Conservation (phyloP, 2,329 filamentous ascomycete genomes). For the Penicillium sp. region DNA sequence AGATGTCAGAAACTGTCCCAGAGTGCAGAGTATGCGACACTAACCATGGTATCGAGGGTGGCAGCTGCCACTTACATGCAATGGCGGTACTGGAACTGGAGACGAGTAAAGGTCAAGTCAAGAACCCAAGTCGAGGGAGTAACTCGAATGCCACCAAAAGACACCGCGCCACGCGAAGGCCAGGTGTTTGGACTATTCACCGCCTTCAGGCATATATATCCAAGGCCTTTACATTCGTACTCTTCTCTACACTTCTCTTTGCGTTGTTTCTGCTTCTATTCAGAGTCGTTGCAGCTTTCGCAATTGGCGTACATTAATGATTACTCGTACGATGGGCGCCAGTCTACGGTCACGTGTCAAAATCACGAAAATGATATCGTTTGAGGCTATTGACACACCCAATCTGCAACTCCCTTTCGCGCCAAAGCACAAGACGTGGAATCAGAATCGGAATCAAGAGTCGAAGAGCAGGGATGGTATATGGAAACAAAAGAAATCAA, state of each 20-base stretch:
- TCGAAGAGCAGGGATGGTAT: conserved; percentile 27
- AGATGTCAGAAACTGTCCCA: not conserved
- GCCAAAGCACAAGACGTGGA: conserved; percentile 10
- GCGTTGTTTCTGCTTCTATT: not conserved
- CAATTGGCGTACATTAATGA: not conserved
- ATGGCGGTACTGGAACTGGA: not conserved
- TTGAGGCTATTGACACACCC: conserved; percentile 12
- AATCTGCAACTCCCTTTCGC: conserved; percentile 12
- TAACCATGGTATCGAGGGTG: conserved; percentile 10
- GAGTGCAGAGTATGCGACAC: not conserved
- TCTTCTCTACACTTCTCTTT: not conserved
- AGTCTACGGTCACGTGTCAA: not conserved
- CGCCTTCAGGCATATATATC: conserved; percentile 25
- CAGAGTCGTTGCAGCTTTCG: not conserved
- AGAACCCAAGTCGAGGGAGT: not conserved
- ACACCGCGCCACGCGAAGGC: conserved; percentile 18
- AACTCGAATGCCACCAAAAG: not conserved
- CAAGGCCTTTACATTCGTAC: not conserved
- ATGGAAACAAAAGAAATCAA: conserved; percentile 15
- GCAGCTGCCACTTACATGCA: conserved; percentile 7
- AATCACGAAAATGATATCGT: conserved; percentile 13
- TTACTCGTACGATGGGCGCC: not conserved
- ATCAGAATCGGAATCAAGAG: conserved; percentile 9
- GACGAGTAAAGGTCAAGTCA: not conserved
- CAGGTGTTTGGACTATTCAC: conserved; percentile 35